These are phyloP conservation scores for Mortierella alpina DNA, from an alignment of 192 early-diverging fungal genomes.

Conservation along the genomic window DNA sequence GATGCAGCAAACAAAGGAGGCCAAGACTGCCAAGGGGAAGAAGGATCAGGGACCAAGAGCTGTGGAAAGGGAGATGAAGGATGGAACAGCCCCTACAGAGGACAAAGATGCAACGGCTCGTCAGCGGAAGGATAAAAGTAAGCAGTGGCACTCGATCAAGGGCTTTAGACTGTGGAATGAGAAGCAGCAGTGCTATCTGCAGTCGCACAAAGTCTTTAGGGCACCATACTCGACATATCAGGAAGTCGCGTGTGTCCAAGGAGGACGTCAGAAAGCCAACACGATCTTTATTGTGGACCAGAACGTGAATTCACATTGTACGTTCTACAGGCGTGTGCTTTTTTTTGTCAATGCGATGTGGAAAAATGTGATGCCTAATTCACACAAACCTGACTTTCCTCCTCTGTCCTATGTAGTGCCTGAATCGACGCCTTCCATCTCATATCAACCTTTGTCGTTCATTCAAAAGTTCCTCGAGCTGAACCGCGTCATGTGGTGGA, in stretches of 20 bases:
- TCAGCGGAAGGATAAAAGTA: constrained; percentile 6
- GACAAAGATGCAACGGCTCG: background rate
- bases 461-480: constrained; percentile 89
- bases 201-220: constrained; percentile 42
- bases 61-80: constrained; percentile 8
- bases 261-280: constrained; percentile 35
- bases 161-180: constrained; percentile 45
- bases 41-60: constrained; percentile 7
- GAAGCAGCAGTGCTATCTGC: constrained; percentile 37
- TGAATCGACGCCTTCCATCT: constrained; percentile 66
- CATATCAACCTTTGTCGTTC: constrained; percentile 72
- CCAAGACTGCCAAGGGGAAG: background rate
- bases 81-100: background rate
- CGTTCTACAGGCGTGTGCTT: background rate
- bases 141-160: constrained; percentile 53
- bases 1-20: background rate
- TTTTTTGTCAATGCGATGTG: background rate
- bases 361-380: background rate
- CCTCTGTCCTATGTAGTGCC: constrained; percentile 51
- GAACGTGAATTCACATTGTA: constrained; percentile 40
- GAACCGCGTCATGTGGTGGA: constrained; percentile 87
- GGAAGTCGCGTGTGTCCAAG: constrained; percentile 44
- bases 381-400: background rate
- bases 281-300: constrained; percentile 49
- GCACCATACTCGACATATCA: constrained; percentile 44